Base-by-base conservation (phyloP, 352 stramenopile genomes). In the Pythium utonaiense region DNA sequence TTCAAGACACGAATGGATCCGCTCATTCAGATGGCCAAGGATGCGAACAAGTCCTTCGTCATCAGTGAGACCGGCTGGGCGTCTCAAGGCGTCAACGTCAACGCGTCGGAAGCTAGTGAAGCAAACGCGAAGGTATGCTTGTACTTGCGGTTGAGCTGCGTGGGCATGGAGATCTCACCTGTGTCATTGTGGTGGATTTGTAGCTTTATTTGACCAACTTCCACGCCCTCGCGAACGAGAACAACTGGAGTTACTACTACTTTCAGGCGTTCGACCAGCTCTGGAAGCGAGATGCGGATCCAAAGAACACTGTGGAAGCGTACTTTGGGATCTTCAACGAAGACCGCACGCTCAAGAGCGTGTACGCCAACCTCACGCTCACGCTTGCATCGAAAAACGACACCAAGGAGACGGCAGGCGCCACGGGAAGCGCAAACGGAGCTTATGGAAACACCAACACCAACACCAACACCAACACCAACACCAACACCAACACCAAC, bases 11-110 rank as follows among this genome's bases (percentile, higher is more conserved):
- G 78, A 16, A 77, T 86, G 61, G 25, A 53, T 28, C 57, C 61
- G n/a, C 56, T 91, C 51, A 70, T 77, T 19, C 42, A 69, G 3
- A 57, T 66, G 25, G 73, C 73, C 0, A 45, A 50, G 5, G 48
- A 40, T 5, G 42, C 65, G 17, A 68, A 69, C 53, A 89, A 88
- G 53, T 60, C 70, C 9, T 64, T 89, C 25, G 62, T 81, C 45
- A 85, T 91, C 27, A 77, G 79, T 36, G 82, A 89, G 70, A 91
- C 79, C 3, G 82, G 82, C 3, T 91, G 80, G 82, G 70, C 82
- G 1, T 80, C 77, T 4, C 45, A 57, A 9, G 82, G 82, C 1
- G 48, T 49, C 1, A 64, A 74, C 56, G 44, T 42, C 6, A 77
- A 74, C 27, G 73, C 77, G 8, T 83, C 72, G 4, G 47, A 61